These are phyloP conservation scores for Phytophthora ramorum DNA, from an alignment of 352 stramenopile genomes.

Conservation along the genomic window DNA sequence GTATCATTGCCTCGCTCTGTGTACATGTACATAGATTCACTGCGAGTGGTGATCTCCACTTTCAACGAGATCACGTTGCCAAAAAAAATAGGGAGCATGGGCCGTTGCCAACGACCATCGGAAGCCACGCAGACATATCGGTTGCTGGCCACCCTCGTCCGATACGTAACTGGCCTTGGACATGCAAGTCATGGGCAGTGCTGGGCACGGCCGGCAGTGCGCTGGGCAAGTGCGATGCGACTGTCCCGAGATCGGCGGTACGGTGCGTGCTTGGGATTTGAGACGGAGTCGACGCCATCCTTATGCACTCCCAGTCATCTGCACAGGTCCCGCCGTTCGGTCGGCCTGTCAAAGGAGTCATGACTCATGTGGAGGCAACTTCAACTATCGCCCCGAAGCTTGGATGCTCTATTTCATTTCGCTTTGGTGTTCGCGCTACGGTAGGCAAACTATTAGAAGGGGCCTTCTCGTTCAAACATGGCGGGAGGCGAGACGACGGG, in stretches of 20 bases:
- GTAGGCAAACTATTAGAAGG: constrained; percentile 3
- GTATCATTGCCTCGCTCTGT: not conserved
- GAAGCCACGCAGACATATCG: too few relatives aligned
- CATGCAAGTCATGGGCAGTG: not conserved
- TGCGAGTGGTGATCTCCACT: not conserved
- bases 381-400: not conserved
- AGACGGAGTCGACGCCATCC: constrained; percentile 6
- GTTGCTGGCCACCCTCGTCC: not conserved
- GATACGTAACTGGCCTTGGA: not conserved
- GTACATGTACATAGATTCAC: not conserved
- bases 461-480: constrained; percentile 16
- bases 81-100: too few relatives aligned
- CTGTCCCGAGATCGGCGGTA: constrained; percentile 25
- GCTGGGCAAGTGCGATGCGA: constrained; percentile 7
- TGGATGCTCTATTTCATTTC: constrained; percentile 4
- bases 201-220: constrained; percentile 1
- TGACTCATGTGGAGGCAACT: constrained; percentile 9
- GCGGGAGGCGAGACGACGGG: constrained; percentile 2
- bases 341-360: constrained; percentile 4
- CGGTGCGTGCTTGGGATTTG: constrained; percentile 26
- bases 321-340: not conserved
- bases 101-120: too few relatives aligned
- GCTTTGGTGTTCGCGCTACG: not conserved
- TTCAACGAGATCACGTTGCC: too few relatives aligned
- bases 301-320: constrained; percentile 35